Evolutionary conservation across 371 early-diverging fungal genomes (phyloP).

Genomic region (Rhizomucor pusillus): DNA sequence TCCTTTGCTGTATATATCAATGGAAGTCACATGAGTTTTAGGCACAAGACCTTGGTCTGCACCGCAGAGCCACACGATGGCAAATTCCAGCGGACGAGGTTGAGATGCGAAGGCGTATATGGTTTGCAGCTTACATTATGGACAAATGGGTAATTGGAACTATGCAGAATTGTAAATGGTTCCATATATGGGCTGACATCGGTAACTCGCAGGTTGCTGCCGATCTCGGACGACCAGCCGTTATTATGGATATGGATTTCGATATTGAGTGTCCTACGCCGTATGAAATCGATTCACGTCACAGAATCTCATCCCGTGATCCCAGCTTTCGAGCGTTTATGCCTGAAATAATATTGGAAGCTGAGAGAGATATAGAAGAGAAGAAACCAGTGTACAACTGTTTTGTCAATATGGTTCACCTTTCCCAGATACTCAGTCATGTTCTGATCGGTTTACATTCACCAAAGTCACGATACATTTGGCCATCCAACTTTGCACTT

Average conservation of each 20-base stretch:
- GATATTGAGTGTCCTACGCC: constrained; percentile 35
- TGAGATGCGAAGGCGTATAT: constrained; percentile 39
- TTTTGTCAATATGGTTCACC: constrained; percentile 23
- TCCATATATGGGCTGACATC: background rate
- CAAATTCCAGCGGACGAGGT: constrained; percentile 35
- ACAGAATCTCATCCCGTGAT: constrained; percentile 2
- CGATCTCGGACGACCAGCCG: too few relatives aligned
- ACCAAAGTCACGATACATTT: constrained; percentile 18
- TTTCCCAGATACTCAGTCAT: constrained; percentile 34
- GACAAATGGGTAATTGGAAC: constrained; percentile 42
- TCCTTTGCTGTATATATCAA: too few relatives aligned
- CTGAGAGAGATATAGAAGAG: constrained; percentile 15
- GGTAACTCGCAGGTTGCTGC: too few relatives aligned
- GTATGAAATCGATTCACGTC: constrained; percentile 23
- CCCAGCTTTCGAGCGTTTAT: background rate
- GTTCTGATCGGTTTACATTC: constrained; percentile 31
- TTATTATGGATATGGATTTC: constrained; percentile 37
- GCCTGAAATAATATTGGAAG: constrained; percentile 20
- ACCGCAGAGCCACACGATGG: constrained; percentile 35
- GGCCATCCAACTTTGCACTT: constrained; percentile 17
- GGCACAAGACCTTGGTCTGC: constrained; percentile 27
- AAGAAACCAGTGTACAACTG: constrained; percentile 16
- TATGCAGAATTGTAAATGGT: constrained; percentile 28
- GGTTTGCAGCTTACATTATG: constrained; percentile 35
- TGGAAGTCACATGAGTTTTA: too few relatives aligned